phyloP scores from a whole-genome alignment of 306 rosid genomes.

The Glycyrrhiza uralensis region DNA sequence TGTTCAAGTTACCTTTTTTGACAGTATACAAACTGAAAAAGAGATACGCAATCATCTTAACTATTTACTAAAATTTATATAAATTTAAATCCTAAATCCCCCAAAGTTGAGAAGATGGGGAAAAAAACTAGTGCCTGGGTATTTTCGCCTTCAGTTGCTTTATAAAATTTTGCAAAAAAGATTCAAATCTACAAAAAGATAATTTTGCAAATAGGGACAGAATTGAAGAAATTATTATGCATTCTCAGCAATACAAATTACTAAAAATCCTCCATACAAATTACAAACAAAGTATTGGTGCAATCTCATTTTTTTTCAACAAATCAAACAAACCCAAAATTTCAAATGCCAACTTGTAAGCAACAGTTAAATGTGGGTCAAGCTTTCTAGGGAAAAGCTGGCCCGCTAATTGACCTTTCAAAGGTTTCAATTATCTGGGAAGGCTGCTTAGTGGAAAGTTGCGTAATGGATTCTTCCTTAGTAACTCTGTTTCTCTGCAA shows the following conservation, averaged over 20 bases:
- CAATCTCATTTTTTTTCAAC: background rate
- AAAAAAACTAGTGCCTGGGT: no score
- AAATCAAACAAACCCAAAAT: slow-evolving; percentile 16
- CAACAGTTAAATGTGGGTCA: background rate
- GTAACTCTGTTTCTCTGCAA: slow-evolving; percentile 72
- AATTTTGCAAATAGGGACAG: background rate
- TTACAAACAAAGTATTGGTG: background rate
- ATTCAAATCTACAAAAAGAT: no score
- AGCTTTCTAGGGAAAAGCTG: slow-evolving; percentile 40
- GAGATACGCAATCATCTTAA: no score
- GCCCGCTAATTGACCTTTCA: background rate
- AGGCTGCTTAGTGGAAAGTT: slow-evolving; percentile 72
- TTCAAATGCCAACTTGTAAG: background rate
- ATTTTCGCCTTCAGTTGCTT: no score
- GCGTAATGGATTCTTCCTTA: slow-evolving; percentile 82
- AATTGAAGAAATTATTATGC: background rate
- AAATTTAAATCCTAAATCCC: no score
- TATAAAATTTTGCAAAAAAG: no score
- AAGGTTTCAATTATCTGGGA: slow-evolving; percentile 50
- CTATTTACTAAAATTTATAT: no score
- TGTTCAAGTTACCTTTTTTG: no score
- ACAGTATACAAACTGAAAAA: no score
- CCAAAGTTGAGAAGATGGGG: no score
- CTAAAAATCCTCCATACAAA: background rate
- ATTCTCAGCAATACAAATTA: background rate